A percentile compares a stretch with the other conserved stretches of the same genome.
Conservation (phyloP, 2,329 filamentous ascomycete genomes). For the Ilyonectria robusta region DNA sequence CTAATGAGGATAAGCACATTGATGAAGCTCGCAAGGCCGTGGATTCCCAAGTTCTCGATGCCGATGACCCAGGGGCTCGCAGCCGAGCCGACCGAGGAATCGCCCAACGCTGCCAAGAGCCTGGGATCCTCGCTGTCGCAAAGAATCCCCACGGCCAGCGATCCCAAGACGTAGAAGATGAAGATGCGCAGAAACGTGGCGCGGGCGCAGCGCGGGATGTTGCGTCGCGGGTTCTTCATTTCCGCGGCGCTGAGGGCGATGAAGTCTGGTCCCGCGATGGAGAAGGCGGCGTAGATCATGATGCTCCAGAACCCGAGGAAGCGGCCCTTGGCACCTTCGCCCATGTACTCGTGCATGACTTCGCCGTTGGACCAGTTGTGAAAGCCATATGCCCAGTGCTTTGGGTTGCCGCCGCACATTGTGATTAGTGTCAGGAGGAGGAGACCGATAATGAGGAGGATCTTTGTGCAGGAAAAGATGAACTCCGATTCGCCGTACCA, state of each 20-base stretch:
- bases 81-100: conserved; percentile 49
- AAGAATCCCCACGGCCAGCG: conserved; percentile 5
- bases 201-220: conserved; percentile 50
- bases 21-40: conserved; percentile 66
- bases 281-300: conserved; percentile 5
- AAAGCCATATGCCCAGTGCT: conserved; percentile 58
- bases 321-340: neutral
- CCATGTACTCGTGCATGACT: conserved; percentile 1
- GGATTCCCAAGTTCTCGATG: conserved; percentile 67
- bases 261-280: neutral
- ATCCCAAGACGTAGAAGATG: conserved; percentile 13
- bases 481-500: conserved; percentile 11
- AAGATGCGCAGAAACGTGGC: conserved; percentile 70
- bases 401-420: conserved; percentile 76
- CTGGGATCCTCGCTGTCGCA: conserved; percentile 8
- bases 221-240: conserved; percentile 9
- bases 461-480: conserved; percentile 2
- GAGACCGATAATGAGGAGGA: conserved; percentile 59
- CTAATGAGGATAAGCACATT: conserved; percentile 63
- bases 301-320: conserved; percentile 1
- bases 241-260: conserved; percentile 3
- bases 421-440: conserved; percentile 74
- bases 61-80: conserved; percentile 74
- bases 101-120: neutral
- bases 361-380: neutral